phyloP scores from a whole-genome alignment of 306 rosid genomes.

The Glycyrrhiza uralensis region DNA sequence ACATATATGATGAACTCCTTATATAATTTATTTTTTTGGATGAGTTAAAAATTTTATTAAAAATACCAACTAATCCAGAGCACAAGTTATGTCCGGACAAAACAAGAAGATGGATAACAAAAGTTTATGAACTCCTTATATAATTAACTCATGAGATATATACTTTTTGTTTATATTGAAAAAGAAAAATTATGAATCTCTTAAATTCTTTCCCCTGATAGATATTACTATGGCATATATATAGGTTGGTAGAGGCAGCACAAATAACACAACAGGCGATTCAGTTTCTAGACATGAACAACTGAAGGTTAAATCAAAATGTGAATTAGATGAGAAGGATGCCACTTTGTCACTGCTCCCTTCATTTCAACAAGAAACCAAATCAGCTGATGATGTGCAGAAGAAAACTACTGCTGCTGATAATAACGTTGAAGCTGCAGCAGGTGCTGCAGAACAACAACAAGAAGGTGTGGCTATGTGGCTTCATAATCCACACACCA shows the following conservation, averaged over 20 bases:
- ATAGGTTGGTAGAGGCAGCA: constrained; percentile 47
- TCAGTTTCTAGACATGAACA: neutral
- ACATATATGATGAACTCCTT: neutral
- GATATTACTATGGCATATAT: neutral
- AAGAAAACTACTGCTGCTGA: neutral
- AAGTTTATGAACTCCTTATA: too few relatives aligned
- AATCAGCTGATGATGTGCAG: constrained; percentile 21
- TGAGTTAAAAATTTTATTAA: too few relatives aligned
- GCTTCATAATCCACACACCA: constrained; percentile 15
- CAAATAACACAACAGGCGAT: neutral
- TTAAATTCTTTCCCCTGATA: neutral
- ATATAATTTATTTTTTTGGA: too few relatives aligned
- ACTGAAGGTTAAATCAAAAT: constrained; percentile 10
- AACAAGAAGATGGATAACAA: too few relatives aligned
- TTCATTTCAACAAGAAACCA: constrained; percentile 19
- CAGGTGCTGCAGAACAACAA: neutral
- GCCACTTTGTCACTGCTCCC: constrained; percentile 31
- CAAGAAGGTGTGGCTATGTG: constrained; percentile 25
- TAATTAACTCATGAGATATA: too few relatives aligned
- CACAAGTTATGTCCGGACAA: too few relatives aligned
- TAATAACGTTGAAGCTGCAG: constrained; percentile 2
- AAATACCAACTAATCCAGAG: too few relatives aligned
- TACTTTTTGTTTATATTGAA: neutral
- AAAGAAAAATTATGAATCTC: neutral
- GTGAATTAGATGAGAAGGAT: constrained; percentile 27